Evolutionary conservation across 225 moss, liverwort and hornwort genomes (phyloP).

Genomic region (Climacium dendroides): DNA sequence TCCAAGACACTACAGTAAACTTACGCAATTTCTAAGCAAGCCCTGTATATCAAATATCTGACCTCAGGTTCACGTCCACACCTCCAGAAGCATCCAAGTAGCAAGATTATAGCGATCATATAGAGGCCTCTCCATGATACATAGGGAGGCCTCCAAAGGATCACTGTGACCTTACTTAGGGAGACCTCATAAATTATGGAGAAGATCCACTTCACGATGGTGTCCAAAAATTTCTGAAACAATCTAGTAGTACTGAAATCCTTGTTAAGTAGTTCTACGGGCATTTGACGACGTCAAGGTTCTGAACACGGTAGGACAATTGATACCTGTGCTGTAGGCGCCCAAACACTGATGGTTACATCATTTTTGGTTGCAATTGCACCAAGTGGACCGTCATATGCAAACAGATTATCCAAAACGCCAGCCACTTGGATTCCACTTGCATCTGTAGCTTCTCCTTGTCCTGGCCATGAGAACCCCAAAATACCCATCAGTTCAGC

Average conservation of each 20-base stretch:
- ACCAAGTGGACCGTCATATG: constrained; percentile 82
- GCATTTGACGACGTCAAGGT: neutral
- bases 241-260: neutral
- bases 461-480: constrained; percentile 14
- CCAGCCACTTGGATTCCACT: constrained; percentile 85
- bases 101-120: neutral
- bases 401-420: constrained; percentile 68
- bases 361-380: constrained; percentile 20
- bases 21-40: neutral
- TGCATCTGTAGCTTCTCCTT: constrained; percentile 61
- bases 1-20: neutral
- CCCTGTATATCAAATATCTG: neutral
- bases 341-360: constrained; percentile 63
- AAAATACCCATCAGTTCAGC: neutral
- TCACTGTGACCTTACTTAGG: neutral
- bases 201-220: neutral
- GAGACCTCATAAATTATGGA: neutral
- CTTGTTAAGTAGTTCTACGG: neutral
- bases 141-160: neutral
- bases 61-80: neutral
- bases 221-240: neutral
- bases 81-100: neutral
- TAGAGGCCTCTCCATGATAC: neutral
- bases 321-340: constrained; percentile 85
- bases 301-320: neutral